Conservation (phyloP, 768 basidiomycete species). For the Leccinum ochraceum region DNA sequence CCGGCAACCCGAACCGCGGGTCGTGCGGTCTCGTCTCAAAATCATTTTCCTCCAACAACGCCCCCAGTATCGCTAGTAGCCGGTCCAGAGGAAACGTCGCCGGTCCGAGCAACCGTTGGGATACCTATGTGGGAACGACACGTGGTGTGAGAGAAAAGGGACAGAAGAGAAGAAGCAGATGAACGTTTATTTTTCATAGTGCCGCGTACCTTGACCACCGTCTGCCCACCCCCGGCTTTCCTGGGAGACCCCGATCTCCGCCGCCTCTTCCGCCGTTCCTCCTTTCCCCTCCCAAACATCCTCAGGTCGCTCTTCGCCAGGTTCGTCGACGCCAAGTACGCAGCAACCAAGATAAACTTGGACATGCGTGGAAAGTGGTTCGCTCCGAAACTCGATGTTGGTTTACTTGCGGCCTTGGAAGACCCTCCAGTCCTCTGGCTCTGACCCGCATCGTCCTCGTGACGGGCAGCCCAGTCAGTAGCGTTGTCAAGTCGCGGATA, state of each 20-base stretch:
- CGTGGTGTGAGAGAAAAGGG: not conserved
- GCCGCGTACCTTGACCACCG: conserved; percentile 45
- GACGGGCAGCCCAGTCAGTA: conserved; percentile 55
- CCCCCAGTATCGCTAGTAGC: conserved; percentile 76
- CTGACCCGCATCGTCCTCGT: conserved; percentile 41
- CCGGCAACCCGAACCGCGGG: conserved; percentile 54
- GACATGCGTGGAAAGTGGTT: conserved; percentile 61
- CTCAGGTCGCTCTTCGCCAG: conserved; percentile 77
- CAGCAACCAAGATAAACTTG: conserved; percentile 73
- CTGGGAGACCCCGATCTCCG: conserved; percentile 40
- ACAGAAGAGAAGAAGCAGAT: not conserved
- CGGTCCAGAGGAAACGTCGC: conserved; percentile 38
- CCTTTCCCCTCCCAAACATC: conserved; percentile 42
- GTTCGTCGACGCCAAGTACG: conserved; percentile 84
- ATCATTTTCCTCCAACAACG: conserved; percentile 71
- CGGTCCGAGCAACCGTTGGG: conserved; percentile 76
- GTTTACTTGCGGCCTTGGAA: conserved; percentile 8
- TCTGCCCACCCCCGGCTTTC: conserved; percentile 35
- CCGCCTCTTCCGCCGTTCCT: conserved; percentile 62
- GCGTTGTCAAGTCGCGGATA: conserved; percentile 71
- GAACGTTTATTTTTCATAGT: not conserved
- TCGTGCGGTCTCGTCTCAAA: conserved; percentile 43
- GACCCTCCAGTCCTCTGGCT: not conserved
- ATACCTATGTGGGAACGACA: conserved; percentile 43
- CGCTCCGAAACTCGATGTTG: conserved; percentile 20